phyloP scores from a whole-genome alignment of 164 flowering plant species.

The Vitis rotundifolia region DNA sequence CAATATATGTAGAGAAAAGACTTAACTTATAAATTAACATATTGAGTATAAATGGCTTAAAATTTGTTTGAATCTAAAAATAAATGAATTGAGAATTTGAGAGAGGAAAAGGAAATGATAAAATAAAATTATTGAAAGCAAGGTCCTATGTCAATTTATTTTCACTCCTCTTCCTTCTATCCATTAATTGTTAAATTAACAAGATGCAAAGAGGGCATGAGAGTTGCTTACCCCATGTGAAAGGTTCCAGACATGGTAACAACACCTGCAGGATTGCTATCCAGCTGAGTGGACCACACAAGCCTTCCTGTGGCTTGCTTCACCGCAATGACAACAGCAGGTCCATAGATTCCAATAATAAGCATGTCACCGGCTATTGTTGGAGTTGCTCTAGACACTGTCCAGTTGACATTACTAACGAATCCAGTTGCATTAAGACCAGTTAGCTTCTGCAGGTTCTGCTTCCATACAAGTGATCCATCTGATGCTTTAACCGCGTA shows the following conservation, averaged over 20 bases:
- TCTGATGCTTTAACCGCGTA: constrained; percentile 32
- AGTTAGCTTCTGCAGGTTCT: constrained; percentile 23
- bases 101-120: too few species aligned
- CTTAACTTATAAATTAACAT: too few species aligned
- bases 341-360: constrained; percentile 33
- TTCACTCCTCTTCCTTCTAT: background rate
- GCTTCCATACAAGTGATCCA: constrained; percentile 36
- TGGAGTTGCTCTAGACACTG: constrained; percentile 38
- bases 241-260: constrained; percentile 42
- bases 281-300: constrained; percentile 40
- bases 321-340: constrained; percentile 35
- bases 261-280: constrained; percentile 8
- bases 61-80: too few species aligned
- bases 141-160: too few species aligned
- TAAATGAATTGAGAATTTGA: too few species aligned
- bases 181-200: too few species aligned
- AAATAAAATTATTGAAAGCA: too few species aligned
- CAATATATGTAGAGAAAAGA: too few species aligned
- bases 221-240: background rate
- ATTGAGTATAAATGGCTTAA: too few species aligned
- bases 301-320: constrained; percentile 25
- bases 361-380: constrained; percentile 33
- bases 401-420: constrained; percentile 9
- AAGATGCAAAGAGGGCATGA: too few species aligned
- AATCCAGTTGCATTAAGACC: constrained; percentile 20